These are phyloP conservation scores for Calonectria pteridis DNA, from an alignment of 2,329 filamentous ascomycete genomes.

Conservation along the genomic window DNA sequence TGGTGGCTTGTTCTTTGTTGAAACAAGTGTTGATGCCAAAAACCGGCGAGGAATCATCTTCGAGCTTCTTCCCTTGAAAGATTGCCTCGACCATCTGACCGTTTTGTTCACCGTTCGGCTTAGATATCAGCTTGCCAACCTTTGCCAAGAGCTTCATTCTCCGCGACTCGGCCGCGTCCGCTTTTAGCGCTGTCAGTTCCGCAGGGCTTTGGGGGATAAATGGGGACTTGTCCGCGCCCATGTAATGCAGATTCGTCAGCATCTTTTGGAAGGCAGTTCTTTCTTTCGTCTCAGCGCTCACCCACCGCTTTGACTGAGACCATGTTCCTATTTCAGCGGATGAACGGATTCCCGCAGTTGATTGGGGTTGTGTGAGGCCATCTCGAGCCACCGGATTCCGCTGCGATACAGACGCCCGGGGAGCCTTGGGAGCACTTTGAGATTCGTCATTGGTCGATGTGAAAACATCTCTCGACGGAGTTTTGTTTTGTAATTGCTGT, in stretches of 20 bases:
- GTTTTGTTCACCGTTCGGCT: slow-evolving; percentile 19
- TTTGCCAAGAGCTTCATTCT: slow-evolving; percentile 41
- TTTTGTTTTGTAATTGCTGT: background rate
- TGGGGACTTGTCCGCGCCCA: slow-evolving; percentile 53
- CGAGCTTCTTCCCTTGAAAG: slow-evolving; percentile 44
- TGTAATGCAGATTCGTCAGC: slow-evolving; percentile 50
- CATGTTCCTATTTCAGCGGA: slow-evolving; percentile 46
- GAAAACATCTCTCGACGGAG: too few species aligned
- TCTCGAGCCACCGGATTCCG: background rate
- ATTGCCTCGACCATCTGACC: slow-evolving; percentile 31
- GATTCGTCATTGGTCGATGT: background rate
- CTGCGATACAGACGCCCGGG: slow-evolving; percentile 28
- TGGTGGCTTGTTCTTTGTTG: slow-evolving; percentile 37
- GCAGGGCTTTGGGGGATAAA: slow-evolving; percentile 51
- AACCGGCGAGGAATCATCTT: slow-evolving; percentile 49
- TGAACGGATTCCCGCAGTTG: background rate
- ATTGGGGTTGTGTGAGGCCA: background rate
- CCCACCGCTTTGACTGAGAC: slow-evolving; percentile 56
- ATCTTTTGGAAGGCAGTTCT: slow-evolving; percentile 52
- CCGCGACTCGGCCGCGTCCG: slow-evolving; percentile 44
- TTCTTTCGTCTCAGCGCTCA: slow-evolving; percentile 50
- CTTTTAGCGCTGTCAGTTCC: slow-evolving; percentile 50
- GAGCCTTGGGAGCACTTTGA: slow-evolving; percentile 25
- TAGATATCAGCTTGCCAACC: slow-evolving; percentile 40
- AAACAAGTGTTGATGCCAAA: slow-evolving; percentile 51